Conservation (phyloP, 228 moss, liverwort and hornwort genomes). For the Sphagnum magellanicum region DNA sequence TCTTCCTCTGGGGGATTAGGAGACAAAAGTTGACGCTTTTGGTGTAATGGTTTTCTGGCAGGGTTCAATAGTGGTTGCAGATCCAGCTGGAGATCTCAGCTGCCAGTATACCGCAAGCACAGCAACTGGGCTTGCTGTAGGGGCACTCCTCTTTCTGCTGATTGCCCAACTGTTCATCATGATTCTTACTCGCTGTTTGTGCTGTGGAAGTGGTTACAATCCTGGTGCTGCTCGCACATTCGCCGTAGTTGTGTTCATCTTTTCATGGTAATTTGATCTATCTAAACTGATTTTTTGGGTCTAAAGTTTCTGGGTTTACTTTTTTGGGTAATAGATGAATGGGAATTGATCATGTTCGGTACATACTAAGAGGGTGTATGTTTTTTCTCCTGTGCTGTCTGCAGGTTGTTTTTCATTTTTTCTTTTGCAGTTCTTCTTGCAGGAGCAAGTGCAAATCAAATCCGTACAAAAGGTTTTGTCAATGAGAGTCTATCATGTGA, state of each 20-base stretch:
- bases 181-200: conserved; percentile 43
- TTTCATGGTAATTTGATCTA: conserved; percentile 26
- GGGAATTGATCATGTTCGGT: too few species aligned
- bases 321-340: too few species aligned
- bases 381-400: background rate
- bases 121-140: conserved; percentile 39
- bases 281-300: background rate
- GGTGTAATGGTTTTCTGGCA: conserved; percentile 5
- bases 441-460: conserved; percentile 44
- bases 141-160: conserved; percentile 28
- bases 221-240: conserved; percentile 44
- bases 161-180: conserved; percentile 34
- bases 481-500: conserved; percentile 20
- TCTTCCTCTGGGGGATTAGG: too few species aligned
- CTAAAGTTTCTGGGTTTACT: background rate
- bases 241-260: conserved; percentile 35
- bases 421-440: conserved; percentile 25
- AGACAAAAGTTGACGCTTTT: too few species aligned
- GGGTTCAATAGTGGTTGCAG: conserved; percentile 17
- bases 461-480: conserved; percentile 27
- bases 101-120: conserved; percentile 34
- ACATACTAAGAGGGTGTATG: too few species aligned
- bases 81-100: conserved; percentile 11
- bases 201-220: conserved; percentile 41
- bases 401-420: conserved; percentile 41